Evolutionary conservation across 208 protist species (phyloP), one percentile per base, ranked within the genome.

Genomic region (Crithidia expoeki): DNA sequence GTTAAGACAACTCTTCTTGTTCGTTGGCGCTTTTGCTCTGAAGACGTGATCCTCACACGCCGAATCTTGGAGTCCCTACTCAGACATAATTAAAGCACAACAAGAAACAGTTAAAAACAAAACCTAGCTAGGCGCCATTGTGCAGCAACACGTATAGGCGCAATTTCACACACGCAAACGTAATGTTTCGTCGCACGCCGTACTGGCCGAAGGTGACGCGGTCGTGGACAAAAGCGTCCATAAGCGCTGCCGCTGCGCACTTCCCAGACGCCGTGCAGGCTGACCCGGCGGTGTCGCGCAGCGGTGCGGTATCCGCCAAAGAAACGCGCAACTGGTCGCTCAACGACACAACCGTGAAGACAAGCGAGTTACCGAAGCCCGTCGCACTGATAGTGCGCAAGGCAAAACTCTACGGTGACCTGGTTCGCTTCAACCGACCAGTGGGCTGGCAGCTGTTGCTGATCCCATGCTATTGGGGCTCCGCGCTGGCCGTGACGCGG

Each of bases 391-490:
- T 69, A 16, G 77, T 82, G 21, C 34, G 79, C 4, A 78, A 79
- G 19, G 27, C 84, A 19, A 56, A 73, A 36, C 68, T 90, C 1
- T 96, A 92, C 75, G 72, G 60, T 44, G 65, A 86, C 17, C 59
- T 94, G 4, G 81, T 93, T 12, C 91, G 89, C 34, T 86, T 86
- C 21, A 80, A 84, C 52, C 83, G 81, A 3, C 88, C 91, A 7
- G 85, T 88, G 3, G 91, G 86, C 6, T 93, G 83, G 78, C 76
- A 87, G 75, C 82, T 94, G 58, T 77, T 94, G 23, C 42, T 91
- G 9, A 74, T 89, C 21, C 91, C 91, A 0, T 96, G 91, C 67
- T 86, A 83, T 67, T 96, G 92, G 89, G 92, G 92, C 53, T 74
- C 74, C 28, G 63, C 84, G 17, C 77, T 96, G 17, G 92, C 89